Base-by-base conservation (phyloP, 441 rosid species). In the Populus trichocarpa region DNA sequence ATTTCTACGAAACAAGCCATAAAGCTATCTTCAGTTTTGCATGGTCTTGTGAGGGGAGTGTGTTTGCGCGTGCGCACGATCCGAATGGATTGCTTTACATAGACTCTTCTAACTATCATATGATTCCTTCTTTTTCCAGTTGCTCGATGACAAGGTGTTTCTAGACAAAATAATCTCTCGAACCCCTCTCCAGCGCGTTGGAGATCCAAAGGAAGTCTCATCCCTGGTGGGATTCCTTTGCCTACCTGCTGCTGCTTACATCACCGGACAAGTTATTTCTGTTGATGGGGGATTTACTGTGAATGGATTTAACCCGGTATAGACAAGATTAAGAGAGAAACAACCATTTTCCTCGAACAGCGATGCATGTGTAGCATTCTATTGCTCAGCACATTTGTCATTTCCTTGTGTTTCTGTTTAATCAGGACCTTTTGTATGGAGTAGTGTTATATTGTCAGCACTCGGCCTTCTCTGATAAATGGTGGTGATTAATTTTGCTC, bases 211-310 rank as follows among this genome's bases (percentile, higher is more conserved):
- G 74, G 99, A 95, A 85, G 99, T 93, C 0, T 85, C 98, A 6
- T 89, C 93, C 6, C 79, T 89, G n/a, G 97, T 89, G 65, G 92
- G 89, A 30, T 95, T 85, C 85, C 92, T 92, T 63, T 92, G 98
- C 84, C 86, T 93, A 20, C 98, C 98, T 0, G 93, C 95, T 32
- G 86, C 99, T 18, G 90, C 98, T 57, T 93, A 93, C 82, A 92
- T 93, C 63, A 95, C 97, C 0, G 99, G 99, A 66, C 97, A 91
- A 82, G 72, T 91, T 66, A 88, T 92, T 66, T 83, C 91, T 0
- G 97, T 95, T 2, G 98, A 95, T n/a, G 99, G 97, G 66, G 98
- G 98, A 80, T 74, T 85, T 81, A 80, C 90, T 4, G 92, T 78
- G 63, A 87, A 93, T 36, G 96, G 96, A 38, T 91, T 93, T 67